Conservation (phyloP, 139 green algal species). For the Deuterostichococcus epilithicus region DNA sequence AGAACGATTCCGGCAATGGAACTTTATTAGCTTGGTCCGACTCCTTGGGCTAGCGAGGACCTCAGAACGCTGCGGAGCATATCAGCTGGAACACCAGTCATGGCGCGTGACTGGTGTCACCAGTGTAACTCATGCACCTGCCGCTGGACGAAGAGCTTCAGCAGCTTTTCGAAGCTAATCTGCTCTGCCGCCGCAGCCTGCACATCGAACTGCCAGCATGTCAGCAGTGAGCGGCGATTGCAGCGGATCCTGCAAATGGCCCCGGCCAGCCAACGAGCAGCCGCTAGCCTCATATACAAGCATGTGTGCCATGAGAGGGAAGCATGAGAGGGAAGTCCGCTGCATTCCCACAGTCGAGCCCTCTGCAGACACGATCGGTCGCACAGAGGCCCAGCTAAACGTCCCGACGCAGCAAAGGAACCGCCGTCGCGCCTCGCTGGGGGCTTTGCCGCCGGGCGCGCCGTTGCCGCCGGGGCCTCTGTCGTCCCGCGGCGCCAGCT, state of each 20-base stretch:
- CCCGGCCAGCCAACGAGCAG: too few relatives aligned
- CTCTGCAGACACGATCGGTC: too few relatives aligned
- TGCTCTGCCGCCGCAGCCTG: not conserved
- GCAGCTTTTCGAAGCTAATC: not conserved
- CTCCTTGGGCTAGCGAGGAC: not conserved
- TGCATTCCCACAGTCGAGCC: too few relatives aligned
- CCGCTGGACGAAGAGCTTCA: not conserved
- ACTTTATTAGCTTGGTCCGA: not conserved
- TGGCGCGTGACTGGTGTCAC: not conserved
- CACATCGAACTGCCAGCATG: not conserved
- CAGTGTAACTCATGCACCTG: too few relatives aligned
- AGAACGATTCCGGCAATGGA: too few relatives aligned
- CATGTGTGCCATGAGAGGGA: too few relatives aligned
- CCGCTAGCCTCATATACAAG: too few relatives aligned
- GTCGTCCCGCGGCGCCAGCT: constrained; percentile 11
- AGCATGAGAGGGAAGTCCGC: too few relatives aligned
- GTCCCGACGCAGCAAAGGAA: too few relatives aligned
- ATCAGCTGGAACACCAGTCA: not conserved
- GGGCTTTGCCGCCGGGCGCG: not conserved
- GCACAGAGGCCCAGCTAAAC: too few relatives aligned
- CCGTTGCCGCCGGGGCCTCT: not conserved
- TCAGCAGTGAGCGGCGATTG: too few relatives aligned
- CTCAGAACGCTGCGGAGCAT: not conserved
- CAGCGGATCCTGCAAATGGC: too few relatives aligned
- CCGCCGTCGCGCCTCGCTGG: not conserved